phyloP scores from a whole-genome alignment of 768 basidiomycete species.

The Lactifluus subvellereus region DNA sequence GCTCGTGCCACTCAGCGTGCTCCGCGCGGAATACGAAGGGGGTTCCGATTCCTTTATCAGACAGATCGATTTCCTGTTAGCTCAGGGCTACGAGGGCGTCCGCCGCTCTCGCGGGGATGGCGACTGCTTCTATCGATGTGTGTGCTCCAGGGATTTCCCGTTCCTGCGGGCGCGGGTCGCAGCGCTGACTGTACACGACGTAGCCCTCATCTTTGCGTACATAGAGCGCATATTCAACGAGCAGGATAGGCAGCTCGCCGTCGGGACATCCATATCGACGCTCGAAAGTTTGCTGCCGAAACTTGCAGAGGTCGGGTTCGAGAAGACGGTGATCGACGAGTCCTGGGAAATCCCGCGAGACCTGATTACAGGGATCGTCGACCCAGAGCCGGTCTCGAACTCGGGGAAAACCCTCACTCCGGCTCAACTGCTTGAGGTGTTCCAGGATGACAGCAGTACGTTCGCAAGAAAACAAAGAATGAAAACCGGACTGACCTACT shows the following conservation, averaged over 20 bases:
- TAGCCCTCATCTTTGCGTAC: conserved; percentile 81
- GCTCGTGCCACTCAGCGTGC: conserved; percentile 44
- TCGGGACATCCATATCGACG: conserved; percentile 45
- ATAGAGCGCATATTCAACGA: conserved; percentile 60
- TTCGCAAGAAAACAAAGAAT: conserved; percentile 26
- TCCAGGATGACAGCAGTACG: conserved; percentile 37
- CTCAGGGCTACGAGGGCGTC: conserved; percentile 57
- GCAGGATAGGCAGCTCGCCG: conserved; percentile 41
- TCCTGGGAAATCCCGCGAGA: conserved; percentile 60
- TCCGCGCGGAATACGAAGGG: conserved; percentile 63
- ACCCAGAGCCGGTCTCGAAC: conserved; percentile 28
- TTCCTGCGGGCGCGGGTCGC: neutral
- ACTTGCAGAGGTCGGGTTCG: conserved; percentile 56
- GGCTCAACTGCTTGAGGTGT: conserved; percentile 41
- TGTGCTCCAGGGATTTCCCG: conserved; percentile 24
- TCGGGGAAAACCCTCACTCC: conserved; percentile 33
- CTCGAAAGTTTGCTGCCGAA: conserved; percentile 45
- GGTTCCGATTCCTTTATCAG: conserved; percentile 54
- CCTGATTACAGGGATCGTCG: conserved; percentile 43
- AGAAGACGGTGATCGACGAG: conserved; percentile 64
- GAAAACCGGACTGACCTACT: conserved; percentile 32
- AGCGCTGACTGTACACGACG: conserved; percentile 22
- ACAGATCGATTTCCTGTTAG: conserved; percentile 69
- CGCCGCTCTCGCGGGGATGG: conserved; percentile 75
- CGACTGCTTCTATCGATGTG: conserved; percentile 90